Conservation (phyloP, 179 eudicot genomes). For the Silene vulgaris region DNA sequence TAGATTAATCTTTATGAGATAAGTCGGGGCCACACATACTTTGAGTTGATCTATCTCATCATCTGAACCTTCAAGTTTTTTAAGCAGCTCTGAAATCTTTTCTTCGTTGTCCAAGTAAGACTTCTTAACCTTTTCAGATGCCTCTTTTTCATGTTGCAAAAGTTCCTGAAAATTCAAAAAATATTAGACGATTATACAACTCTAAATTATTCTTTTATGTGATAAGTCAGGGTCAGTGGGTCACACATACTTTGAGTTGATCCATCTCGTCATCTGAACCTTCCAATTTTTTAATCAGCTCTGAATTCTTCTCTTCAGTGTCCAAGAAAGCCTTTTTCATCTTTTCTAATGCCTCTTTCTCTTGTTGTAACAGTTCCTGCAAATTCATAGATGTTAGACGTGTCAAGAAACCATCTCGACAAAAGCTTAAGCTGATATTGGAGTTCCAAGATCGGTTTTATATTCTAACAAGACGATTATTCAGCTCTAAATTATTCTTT, state of each 20-base stretch:
- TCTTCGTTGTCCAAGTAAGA: constrained; percentile 51
- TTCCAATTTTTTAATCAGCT: constrained; percentile 58
- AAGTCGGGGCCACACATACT: constrained; percentile 22
- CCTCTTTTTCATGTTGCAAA: constrained; percentile 50
- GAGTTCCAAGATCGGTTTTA: too few species aligned
- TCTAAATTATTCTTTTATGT: not conserved
- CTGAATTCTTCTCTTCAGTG: constrained; percentile 54
- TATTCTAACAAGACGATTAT: not conserved
- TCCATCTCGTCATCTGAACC: constrained; percentile 58
- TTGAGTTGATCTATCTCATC: constrained; percentile 64
- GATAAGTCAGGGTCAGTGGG: not conserved
- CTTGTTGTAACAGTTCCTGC: not conserved
- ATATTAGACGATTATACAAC: constrained; percentile 9
- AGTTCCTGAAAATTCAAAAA: constrained; percentile 40
- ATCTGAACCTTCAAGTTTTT: constrained; percentile 69
- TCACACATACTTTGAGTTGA: not conserved
- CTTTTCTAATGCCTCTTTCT: constrained; percentile 53
- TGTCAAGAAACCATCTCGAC: too few species aligned
- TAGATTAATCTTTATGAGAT: not conserved
- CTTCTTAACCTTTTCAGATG: constrained; percentile 59
- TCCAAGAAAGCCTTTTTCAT: constrained; percentile 45
- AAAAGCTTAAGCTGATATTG: too few species aligned
- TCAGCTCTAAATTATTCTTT: too few species aligned
- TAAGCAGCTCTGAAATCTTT: constrained; percentile 57
- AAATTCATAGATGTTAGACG: not conserved